phyloP scores from a whole-genome alignment of 169 alveolate genomes.

The Pseudocohnilembus persalinus region DNA sequence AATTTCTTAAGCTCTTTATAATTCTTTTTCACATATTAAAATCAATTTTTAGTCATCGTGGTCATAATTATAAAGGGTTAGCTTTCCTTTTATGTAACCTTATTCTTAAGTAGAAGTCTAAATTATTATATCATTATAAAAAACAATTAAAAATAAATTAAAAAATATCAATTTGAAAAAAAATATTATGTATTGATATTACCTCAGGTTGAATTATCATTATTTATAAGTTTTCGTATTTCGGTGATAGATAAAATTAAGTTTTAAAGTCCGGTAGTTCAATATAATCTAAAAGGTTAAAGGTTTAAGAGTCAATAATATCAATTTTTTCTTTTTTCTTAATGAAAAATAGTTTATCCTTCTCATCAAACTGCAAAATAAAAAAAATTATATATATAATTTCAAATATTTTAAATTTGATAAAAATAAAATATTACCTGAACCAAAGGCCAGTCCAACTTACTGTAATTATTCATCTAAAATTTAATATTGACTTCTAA shows the following conservation, averaged over 20 bases:
- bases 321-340: not conserved
- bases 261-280: not conserved
- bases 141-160: too few species aligned
- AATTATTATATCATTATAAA: too few species aligned
- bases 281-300: not conserved
- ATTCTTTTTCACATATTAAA: not conserved
- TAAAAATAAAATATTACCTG: too few species aligned
- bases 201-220: not conserved
- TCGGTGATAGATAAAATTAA: not conserved
- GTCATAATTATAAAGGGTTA: not conserved
- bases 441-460: not conserved
- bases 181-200: too few species aligned
- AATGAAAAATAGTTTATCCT: not conserved
- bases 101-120: not conserved
- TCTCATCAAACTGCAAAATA: not conserved
- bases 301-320: not conserved
- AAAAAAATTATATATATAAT: too few species aligned
- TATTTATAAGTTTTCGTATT: not conserved
- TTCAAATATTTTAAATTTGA: too few species aligned
- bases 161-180: too few species aligned
- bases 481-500: not conserved
- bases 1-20: slow-evolving; percentile 13
- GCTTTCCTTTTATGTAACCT: not conserved
- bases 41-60: not conserved
- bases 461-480: not conserved